phyloP scores from a whole-genome alignment of 352 stramenopile genomes.

The Pythium sukuiense region DNA sequence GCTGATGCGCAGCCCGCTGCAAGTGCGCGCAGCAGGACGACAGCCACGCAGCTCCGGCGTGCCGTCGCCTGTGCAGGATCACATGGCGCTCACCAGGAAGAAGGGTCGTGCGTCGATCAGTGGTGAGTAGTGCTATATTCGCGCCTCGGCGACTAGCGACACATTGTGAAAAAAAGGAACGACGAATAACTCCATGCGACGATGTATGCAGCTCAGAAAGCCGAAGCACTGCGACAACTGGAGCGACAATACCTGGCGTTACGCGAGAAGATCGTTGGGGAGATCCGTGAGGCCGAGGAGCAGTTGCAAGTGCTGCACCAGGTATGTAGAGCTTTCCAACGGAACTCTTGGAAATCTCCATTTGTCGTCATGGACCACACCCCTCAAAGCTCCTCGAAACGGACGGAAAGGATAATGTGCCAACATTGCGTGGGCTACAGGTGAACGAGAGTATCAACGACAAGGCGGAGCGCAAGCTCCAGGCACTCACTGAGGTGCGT shows the following conservation, averaged over 20 bases:
- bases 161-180: not conserved
- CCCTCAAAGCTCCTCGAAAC: conserved; percentile 2
- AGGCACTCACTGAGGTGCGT: conserved; percentile 26
- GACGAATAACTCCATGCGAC: conserved; percentile 12
- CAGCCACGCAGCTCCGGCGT: not conserved
- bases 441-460: conserved; percentile 32
- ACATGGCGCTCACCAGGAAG: conserved; percentile 16
- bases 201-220: conserved; percentile 28
- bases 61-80: conserved; percentile 21
- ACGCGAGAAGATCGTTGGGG: conserved; percentile 27
- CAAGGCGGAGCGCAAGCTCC: conserved; percentile 29
- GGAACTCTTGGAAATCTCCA: conserved; percentile 9
- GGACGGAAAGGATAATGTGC: not conserved
- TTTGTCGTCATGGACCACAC: not conserved
- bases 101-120: conserved; percentile 24
- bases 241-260: conserved; percentile 30
- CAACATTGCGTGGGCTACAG: conserved; percentile 7
- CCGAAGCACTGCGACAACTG: conserved; percentile 22
- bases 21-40: conserved; percentile 5
- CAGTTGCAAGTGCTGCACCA: conserved; percentile 29
- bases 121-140: conserved; percentile 10
- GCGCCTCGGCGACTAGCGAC: not conserved
- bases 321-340: conserved; percentile 23
- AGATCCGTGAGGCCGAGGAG: conserved; percentile 27
- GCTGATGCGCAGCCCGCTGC: conserved; percentile 12